Base-by-base conservation (phyloP, 345 rosid genomes). In the Citrus medica region DNA sequence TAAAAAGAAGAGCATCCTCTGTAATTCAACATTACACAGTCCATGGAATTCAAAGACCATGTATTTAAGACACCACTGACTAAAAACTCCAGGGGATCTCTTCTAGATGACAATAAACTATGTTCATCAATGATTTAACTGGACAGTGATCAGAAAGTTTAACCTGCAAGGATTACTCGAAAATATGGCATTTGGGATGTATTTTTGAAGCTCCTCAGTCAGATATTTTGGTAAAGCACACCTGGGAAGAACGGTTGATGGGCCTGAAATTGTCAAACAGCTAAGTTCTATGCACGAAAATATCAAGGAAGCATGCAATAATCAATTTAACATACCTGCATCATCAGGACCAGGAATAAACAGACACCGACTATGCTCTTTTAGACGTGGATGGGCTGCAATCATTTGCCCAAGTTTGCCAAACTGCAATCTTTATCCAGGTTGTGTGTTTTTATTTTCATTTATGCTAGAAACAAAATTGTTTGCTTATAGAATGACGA, bases 121-220 rank as follows among this genome's bases (percentile, higher is more conserved):
- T 53, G 56, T 35, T 71, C 9, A 33, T 63, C 33, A 48, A 61
- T 60, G 28, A 30, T 78, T 58, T 58, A 72, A 71, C 2, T 9
- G 37, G 64, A 59, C n/a, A 28, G 19, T 32, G 24, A 60, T 75
- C 40, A 53, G 32, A 75, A n/a, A 79, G 78, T 79, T 67, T 77
- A 65, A 92, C 99, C 98, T 92, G 98, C 99, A 94, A 66, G 99
- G 99, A 85, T 96, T 96, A 81, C 92, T 92, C 32, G 91, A 81
- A 87, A 96, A 96, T 84, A 91, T 90, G 69, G 97, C 95, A 83
- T 89, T 88, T 7, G 97, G 98, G 80, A 92, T 76, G 74, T 81
- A 74, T 16, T 88, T 84, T 78, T 71, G 87, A 80, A 96, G 86
- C 89, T 94, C 99, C 81, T 91, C 92, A 22, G 89, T 90, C 67